Evolutionary conservation across 192 early-diverging fungal genomes (phyloP).

Genomic region (Dissophora globulifera): DNA sequence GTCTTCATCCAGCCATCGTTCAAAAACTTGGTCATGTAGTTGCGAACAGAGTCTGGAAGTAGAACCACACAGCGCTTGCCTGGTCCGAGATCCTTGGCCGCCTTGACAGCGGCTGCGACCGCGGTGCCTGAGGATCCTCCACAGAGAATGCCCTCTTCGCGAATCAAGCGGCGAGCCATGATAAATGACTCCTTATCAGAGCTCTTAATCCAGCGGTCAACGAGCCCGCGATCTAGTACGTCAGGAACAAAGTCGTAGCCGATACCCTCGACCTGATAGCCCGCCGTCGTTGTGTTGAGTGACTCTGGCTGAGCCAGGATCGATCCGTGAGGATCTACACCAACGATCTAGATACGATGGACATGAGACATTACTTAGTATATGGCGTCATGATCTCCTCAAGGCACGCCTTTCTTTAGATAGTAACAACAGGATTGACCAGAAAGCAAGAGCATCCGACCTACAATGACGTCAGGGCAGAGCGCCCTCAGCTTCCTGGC

Average conservation of each 20-base stretch:
- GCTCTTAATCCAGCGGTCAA: constrained; percentile 97
- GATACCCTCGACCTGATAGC: constrained; percentile 97
- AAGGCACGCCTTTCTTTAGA: no score
- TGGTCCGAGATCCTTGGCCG: constrained; percentile 83
- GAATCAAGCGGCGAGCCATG: constrained; percentile 95
- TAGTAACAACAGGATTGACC: no score
- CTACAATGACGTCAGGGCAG: constrained; percentile 75
- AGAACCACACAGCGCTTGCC: constrained; percentile 94
- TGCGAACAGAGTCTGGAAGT: constrained; percentile 96
- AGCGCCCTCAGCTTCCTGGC: constrained; percentile 96
- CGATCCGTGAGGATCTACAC: constrained; percentile 94
- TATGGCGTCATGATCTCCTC: not conserved
- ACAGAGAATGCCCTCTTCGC: constrained; percentile 95
- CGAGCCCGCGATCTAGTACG: constrained; percentile 81
- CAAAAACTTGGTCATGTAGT: constrained; percentile 99
- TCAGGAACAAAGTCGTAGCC: constrained; percentile 99
- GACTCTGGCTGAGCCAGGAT: constrained; percentile 88
- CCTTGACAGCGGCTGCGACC: constrained; percentile 85
- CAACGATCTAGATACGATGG: constrained; percentile 85
- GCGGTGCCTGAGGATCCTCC: constrained; percentile 97
- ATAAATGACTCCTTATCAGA: constrained; percentile 95
- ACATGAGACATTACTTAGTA: not conserved
- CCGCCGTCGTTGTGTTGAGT: constrained; percentile 47
- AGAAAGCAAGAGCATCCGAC: no score
- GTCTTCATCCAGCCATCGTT: constrained; percentile 97